Evolutionary conservation across 2,329 filamentous ascomycete genomes (phyloP), one percentile per base, ranked within the genome.

Genomic region (Lomentospora prolificans): DNA sequence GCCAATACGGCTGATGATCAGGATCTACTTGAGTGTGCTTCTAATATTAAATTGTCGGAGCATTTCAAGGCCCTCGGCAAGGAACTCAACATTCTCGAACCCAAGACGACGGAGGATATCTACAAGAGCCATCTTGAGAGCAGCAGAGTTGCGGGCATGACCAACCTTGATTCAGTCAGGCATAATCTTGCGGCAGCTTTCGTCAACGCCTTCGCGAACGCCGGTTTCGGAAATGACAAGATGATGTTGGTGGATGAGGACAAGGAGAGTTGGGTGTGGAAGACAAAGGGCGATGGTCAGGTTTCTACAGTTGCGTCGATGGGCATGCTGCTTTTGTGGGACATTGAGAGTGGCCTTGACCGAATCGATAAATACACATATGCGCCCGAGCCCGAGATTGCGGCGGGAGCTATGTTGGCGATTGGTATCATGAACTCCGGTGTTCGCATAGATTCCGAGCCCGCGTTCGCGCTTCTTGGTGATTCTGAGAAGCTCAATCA

Each of bases 71-170:
- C 87, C 4, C 77, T 99, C 30, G 95, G 86, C 57, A 96, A 96
- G 72, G 94, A 99, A 69, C 79, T 99, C 55, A 97, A 99, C 70
- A 92, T 99, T 54, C 77, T 97, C 44, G 94, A 99, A 60, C 94
- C 94, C 33, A 97, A 96, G 76, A 89, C 89, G 46, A 95, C 92
- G 0, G 94, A 99, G 68, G 95, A 99, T 65, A 99, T 99, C 64
- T 99, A 99, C 81, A 99, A 99, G 77, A 96, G 90, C 66, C 94
- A 99, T 71, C 81, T 99, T 4, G 94, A 99, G 73, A 97, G 89
- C 74, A 95, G 86, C 64, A 84, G 95, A 59, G 94, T 95, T 55
- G 89, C 90, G 24, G 91, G 90, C 33, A 82, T 96, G 72, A 96
- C 92, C 9, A 96, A 96, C 67, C 83, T 95, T 50, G 94, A 99